Conservation (phyloP, 768 basidiomycete genomes). For the Russula abietina region DNA sequence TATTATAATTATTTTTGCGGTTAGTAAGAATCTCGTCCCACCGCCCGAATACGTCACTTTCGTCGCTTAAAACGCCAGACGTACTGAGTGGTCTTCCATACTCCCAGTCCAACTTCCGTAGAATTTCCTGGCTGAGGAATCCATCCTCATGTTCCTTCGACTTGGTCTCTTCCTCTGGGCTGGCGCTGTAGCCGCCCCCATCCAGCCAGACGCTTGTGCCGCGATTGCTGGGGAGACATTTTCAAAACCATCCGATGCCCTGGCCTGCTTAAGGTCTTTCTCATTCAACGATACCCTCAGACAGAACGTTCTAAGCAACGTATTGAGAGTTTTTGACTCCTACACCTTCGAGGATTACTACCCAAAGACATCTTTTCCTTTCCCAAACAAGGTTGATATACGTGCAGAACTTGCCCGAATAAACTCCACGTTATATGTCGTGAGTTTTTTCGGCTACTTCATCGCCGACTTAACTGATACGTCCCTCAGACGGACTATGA, state of each 20-base stretch:
- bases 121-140: background rate
- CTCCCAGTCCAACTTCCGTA: background rate
- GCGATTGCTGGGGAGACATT: slow-evolving; percentile 5
- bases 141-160: slow-evolving; percentile 1
- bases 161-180: background rate
- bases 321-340: slow-evolving; percentile 36
- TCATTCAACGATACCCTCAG: slow-evolving; percentile 39
- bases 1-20: background rate
- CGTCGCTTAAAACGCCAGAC: slow-evolving; percentile 2
- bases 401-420: slow-evolving; percentile 44
- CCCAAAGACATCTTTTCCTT: slow-evolving; percentile 33
- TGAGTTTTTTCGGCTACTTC: slow-evolving; percentile 25
- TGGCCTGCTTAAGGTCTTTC: slow-evolving; percentile 30
- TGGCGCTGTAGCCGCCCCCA: background rate
- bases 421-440: slow-evolving; percentile 43
- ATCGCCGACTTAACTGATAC: background rate
- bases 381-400: slow-evolving; percentile 45
- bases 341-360: slow-evolving; percentile 40
- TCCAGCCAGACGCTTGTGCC: slow-evolving; percentile 7
- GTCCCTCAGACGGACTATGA: slow-evolving; percentile 55
- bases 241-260: background rate
- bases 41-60: background rate
- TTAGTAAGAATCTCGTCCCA: background rate
- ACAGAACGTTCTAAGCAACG: slow-evolving; percentile 31
- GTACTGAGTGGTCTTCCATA: background rate